Percentiles rank a stretch among this genome's conserved stretches.
Conservation (phyloP, 2,329 filamentous ascomycete species). For the Cordyceps cicadae region DNA sequence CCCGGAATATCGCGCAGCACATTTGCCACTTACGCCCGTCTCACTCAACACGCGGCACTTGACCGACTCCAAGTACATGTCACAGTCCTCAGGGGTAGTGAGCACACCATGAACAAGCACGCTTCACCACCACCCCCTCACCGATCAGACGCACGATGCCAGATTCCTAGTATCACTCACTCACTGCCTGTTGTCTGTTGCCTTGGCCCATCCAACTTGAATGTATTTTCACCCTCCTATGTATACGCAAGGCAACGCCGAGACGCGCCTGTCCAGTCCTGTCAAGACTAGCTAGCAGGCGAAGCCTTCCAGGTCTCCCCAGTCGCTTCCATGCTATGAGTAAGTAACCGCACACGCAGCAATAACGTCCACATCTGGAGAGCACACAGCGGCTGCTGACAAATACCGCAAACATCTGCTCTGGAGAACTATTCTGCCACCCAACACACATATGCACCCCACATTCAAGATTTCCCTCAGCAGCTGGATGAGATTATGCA, state of each 20-base stretch:
- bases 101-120: not conserved
- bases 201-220: not conserved
- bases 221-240: conserved; percentile 4
- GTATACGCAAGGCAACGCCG: not conserved
- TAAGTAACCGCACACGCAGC: not conserved
- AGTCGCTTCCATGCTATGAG: conserved; percentile 1
- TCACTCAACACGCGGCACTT: not conserved
- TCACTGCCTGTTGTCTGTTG: not conserved
- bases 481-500: conserved; percentile 2
- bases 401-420: not conserved
- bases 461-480: not conserved
- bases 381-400: not conserved
- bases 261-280: not conserved
- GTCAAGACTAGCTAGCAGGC: not conserved
- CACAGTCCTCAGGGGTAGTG: conserved; percentile 8
- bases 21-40: conserved; percentile 8
- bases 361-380: conserved; percentile 2
- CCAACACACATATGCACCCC: not conserved
- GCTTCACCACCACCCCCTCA: not conserved
- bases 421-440: not conserved
- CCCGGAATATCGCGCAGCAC: not conserved
- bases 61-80: not conserved
- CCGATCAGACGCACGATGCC: not conserved
- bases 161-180: not conserved
- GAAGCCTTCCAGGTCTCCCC: not conserved